Evolutionary conservation across 257 asterid genomes (phyloP), one percentile per base, ranked within the genome.

Genomic region (Solanum rostratum): DNA sequence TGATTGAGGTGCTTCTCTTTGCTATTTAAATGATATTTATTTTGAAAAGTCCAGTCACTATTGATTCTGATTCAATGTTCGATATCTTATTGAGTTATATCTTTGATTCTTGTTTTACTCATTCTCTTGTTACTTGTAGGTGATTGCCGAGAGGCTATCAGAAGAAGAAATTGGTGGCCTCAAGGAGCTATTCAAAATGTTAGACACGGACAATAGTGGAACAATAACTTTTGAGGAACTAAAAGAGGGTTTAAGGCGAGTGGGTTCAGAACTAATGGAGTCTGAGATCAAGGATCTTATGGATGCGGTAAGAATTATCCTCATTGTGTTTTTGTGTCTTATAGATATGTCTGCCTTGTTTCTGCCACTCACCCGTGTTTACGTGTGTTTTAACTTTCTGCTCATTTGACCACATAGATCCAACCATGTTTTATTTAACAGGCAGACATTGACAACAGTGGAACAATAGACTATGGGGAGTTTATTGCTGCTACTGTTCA

Each of bases 141-240:
- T 95, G 24, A 95, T 95, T 57, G 99, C 99, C 1, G 99, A 95
- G 88, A 89, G 92, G 86, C 90, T 95, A 60, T 95, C 99, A 13
- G 99, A 95, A 87, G 99, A 95, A 84, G 99, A 95, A 89, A 95
- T 95, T 41, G 99, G 98, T 20, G 99, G 99, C 41, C 93, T 95
- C 82, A 92, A 92, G 85, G 97, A 94, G 88, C 84, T 95, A 87
- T 95, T 95, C 89, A 94, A 88, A 88, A 95, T 95, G 99, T 91
- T 95, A 86, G 99, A 95, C 87, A 92, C 98, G 20, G 99, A 95
- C 85, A 87, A 90, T 57, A 95, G 97, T 74, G 99, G 99, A 88
- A 92, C 97, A 68, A 96, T 96, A 81, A 96, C 99, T 30, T 94
- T 92, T 74, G 99, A 96, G 55, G 99, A 96, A 87, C 94, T 96